These are phyloP conservation scores for Trichoderma polysporum DNA, from an alignment of 2,329 filamentous ascomycete species.

Conservation along the genomic window DNA sequence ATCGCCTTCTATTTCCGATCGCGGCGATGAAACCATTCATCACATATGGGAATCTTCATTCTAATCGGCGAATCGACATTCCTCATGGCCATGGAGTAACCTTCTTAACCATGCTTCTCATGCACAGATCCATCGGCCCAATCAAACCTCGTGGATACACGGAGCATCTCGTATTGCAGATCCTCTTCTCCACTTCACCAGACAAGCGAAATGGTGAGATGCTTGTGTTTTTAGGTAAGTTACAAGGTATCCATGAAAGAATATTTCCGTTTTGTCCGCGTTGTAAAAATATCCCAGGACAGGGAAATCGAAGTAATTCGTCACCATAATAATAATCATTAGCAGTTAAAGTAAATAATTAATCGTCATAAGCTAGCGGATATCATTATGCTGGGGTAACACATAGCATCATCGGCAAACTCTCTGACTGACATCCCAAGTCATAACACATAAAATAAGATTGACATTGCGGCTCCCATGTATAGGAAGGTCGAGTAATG, in stretches of 20 bases:
- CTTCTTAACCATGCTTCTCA: background rate
- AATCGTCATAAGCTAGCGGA: background rate
- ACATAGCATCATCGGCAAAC: background rate
- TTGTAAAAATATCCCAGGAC: background rate
- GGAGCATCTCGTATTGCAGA: background rate
- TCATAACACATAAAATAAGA: background rate
- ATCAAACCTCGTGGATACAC: background rate
- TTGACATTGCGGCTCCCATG: background rate
- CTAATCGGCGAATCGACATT: background rate
- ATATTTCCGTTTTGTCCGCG: background rate
- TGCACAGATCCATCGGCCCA: background rate
- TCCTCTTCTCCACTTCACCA: background rate
- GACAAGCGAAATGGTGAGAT: slow-evolving; percentile 2
- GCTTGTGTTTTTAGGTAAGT: background rate
- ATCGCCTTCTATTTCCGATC: background rate
- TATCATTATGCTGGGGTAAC: background rate
- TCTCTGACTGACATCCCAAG: background rate
- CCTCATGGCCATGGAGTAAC: background rate
- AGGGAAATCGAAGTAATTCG: background rate
- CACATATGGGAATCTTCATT: background rate
- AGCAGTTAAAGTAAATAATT: background rate
- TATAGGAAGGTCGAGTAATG: background rate
- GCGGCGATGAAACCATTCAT: background rate
- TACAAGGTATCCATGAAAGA: background rate
- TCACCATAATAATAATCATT: too few relatives aligned